Percentiles rank a stretch among this genome's conserved stretches.
These are phyloP conservation scores for Alternaria novae-zelandiae DNA, from an alignment of 2,329 filamentous ascomycete species.

Conservation along the genomic window DNA sequence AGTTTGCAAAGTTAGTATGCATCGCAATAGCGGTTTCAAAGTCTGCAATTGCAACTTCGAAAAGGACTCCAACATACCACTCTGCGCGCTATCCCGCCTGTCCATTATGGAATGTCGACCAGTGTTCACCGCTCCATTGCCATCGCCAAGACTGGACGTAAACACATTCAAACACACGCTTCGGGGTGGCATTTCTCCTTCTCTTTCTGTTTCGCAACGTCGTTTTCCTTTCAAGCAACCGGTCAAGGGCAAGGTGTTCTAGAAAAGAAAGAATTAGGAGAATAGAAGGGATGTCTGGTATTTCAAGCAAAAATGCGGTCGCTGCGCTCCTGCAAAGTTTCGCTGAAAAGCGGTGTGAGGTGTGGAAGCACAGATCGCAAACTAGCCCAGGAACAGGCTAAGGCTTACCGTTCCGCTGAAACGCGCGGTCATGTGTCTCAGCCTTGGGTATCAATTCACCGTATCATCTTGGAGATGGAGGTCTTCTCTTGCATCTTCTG, in stretches of 20 bases:
- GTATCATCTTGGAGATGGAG: not conserved
- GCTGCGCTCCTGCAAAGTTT: conserved; percentile 27
- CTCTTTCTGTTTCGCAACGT: conserved; percentile 12
- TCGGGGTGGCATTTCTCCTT: conserved; percentile 43
- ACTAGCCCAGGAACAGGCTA: conserved; percentile 37
- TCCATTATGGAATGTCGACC: conserved; percentile 26
- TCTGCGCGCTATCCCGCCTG: conserved; percentile 38
- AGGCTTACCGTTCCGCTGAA: conserved; percentile 32
- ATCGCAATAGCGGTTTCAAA: not conserved
- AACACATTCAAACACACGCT: conserved; percentile 48
- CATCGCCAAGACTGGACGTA: conserved; percentile 40
- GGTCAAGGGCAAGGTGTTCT: conserved; percentile 16
- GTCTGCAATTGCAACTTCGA: not conserved
- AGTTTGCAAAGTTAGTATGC: conserved; percentile 9
- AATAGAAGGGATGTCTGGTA: conserved; percentile 22
- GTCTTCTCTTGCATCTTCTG: not conserved
- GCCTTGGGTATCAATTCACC: conserved; percentile 11
- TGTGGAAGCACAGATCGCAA: conserved; percentile 42
- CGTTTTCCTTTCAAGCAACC: conserved; percentile 11
- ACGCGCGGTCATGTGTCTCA: conserved; percentile 46
- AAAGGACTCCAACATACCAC: conserved; percentile 23
- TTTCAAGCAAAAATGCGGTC: conserved; percentile 33
- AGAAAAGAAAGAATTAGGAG: conserved; percentile 8
- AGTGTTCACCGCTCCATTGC: conserved; percentile 37
- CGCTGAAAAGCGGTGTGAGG: conserved; percentile 48